Base-by-base conservation (phyloP, 2,329 filamentous ascomycete species). In the Exophiala sp. region DNA sequence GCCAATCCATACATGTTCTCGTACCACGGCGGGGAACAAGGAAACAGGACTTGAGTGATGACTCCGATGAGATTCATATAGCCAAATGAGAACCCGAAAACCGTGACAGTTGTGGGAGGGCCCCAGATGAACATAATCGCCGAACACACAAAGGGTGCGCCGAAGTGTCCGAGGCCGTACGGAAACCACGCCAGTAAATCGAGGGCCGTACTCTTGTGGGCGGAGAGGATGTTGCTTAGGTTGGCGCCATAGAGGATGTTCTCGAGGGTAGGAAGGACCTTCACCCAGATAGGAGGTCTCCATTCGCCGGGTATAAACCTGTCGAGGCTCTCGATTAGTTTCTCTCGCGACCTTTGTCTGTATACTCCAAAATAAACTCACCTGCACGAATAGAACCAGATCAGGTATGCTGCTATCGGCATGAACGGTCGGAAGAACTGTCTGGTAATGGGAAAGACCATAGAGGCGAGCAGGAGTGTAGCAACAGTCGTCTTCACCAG, bases 191-290 rank as follows among this genome's bases (percentile, higher is more conserved):
- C 91, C 48, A 96, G 73, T 48, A 97, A 75, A 65, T 96, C 90
- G 49, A 96, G 80, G 42, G 88, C 75, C 5, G 85, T 80, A 68
- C 86, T 83, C 63, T 91, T 87, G 71, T 95, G 88, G 39, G 88
- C 88, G 11, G 90, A 95, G 47, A 97, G 80, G 63, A 96, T 94
- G 68, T 95, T 96, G 72, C 88, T 95, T 50, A 96, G 77, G 70
- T 96, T 96, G 56, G 90, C 89, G 61, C 91, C 91, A 66, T 96
- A 97, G 27, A 97, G 78, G 56, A 97, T 93, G 68, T 97, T 96
- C 71, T 97, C 91, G 57, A 97, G 80, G 14, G 91, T 88, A 3
- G 91, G 91, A 29, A 97, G 79, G 22, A 97, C 88, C 63, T 90
- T 88, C 59, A 96, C 91, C 87, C 89, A 95, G 63, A 96, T 96